These are phyloP conservation scores for Populus trichocarpa DNA, from an alignment of 441 rosid species.

Conservation along the genomic window DNA sequence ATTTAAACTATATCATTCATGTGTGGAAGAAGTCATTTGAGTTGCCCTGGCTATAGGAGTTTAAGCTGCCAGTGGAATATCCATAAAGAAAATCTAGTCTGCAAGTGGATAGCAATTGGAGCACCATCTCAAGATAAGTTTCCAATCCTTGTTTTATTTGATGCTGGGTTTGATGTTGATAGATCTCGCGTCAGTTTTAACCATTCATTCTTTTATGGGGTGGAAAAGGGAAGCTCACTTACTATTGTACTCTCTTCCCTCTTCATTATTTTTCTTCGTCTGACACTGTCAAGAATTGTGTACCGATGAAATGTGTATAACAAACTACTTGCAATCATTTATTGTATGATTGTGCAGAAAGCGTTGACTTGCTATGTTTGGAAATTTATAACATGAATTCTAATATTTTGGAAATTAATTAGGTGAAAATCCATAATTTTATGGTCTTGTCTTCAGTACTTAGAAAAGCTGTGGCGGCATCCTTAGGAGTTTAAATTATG, in stretches of 20 bases:
- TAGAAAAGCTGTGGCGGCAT: too few relatives aligned
- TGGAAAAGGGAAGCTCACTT: neutral
- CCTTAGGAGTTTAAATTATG: too few relatives aligned
- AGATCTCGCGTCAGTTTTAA: neutral
- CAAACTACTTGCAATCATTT: too few relatives aligned
- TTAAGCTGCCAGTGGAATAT: neutral
- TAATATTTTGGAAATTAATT: too few relatives aligned
- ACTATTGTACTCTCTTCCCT: neutral
- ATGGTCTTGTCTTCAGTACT: too few relatives aligned
- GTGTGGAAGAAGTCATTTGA: neutral
- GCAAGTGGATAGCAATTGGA: neutral
- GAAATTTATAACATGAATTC: too few relatives aligned
- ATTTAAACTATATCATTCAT: neutral
- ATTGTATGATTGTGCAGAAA: too few relatives aligned
- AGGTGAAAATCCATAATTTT: too few relatives aligned
- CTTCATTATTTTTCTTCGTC: neutral
- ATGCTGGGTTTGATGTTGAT: too few relatives aligned
- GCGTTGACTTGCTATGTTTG: too few relatives aligned
- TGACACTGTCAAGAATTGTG: too few relatives aligned
- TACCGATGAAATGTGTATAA: too few relatives aligned
- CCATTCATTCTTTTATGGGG: neutral
- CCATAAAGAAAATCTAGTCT: neutral
- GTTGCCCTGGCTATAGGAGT: neutral
- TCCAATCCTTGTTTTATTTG: neutral
- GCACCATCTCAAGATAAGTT: constrained; percentile 2